phyloP scores from a whole-genome alignment of 164 flowering plant species.

The Aristolochia contorta region DNA sequence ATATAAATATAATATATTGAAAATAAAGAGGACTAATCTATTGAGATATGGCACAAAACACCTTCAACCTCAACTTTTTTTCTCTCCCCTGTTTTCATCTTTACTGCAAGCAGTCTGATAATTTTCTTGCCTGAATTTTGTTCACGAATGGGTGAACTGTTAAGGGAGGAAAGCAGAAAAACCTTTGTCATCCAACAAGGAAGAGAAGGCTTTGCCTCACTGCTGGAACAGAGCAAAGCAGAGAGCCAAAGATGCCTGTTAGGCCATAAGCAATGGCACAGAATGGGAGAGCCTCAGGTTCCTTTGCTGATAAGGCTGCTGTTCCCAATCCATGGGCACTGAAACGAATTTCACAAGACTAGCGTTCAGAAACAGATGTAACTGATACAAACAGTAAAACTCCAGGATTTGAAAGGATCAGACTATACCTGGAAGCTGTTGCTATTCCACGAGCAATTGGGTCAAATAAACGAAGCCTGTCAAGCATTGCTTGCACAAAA shows the following conservation, averaged over 20 bases:
- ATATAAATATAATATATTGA: too few relatives aligned
- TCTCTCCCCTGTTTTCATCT: too few relatives aligned
- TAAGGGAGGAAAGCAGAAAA: neutral
- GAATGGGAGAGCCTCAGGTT: constrained; percentile 97
- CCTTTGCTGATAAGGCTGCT: constrained; percentile 92
- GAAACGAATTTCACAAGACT: constrained; percentile 2
- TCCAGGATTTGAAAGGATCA: neutral
- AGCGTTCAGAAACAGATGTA: neutral
- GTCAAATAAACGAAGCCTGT: constrained; percentile 62
- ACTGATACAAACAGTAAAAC: neutral
- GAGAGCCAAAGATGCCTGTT: constrained; percentile 84
- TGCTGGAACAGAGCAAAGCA: constrained; percentile 74
- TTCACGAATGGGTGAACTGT: too few relatives aligned
- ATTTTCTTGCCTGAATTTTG: too few relatives aligned
- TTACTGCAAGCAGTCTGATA: too few relatives aligned
- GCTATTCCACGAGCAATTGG: constrained; percentile 99
- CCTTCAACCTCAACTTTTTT: too few relatives aligned
- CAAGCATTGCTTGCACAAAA: constrained; percentile 81
- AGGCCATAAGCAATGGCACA: constrained; percentile 97
- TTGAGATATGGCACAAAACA: too few relatives aligned
- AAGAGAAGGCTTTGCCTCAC: constrained; percentile 84
- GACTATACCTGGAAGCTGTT: constrained; percentile 82
- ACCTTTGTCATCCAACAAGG: constrained; percentile 42
- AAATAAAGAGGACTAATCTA: too few relatives aligned
- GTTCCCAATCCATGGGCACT: constrained; percentile 98